Percentiles rank a stretch among this genome's conserved stretches.
Evolutionary conservation across 352 stramenopile genomes (phyloP).

Genomic region (Aphanomyces invadans): DNA sequence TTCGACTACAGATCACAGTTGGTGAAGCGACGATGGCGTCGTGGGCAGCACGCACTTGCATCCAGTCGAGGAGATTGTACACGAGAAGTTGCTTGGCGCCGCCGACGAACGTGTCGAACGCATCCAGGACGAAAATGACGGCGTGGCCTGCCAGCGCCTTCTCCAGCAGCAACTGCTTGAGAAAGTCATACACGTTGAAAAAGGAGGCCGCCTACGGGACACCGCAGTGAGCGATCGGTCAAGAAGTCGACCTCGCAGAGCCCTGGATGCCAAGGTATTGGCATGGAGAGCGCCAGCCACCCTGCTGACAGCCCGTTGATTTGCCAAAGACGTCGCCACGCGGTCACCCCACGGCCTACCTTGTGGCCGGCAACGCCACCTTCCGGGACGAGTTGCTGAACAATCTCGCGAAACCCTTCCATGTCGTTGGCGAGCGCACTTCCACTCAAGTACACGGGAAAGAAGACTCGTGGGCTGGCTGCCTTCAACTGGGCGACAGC

Average conservation of each 20-base stretch:
- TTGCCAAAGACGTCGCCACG: too few relatives aligned
- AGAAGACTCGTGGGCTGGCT: constrained; percentile 35
- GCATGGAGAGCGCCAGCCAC: too few relatives aligned
- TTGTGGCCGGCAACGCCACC: constrained; percentile 48
- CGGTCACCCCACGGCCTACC: too few relatives aligned
- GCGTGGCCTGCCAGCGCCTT: constrained; percentile 43
- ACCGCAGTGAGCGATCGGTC: neutral
- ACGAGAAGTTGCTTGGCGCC: constrained; percentile 72
- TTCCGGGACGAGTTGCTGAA: constrained; percentile 50
- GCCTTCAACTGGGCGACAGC: constrained; percentile 44
- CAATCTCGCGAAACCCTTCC: constrained; percentile 79
- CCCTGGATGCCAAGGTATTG: too few relatives aligned
- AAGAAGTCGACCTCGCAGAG: too few relatives aligned
- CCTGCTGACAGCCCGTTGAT: too few relatives aligned
- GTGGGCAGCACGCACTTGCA: constrained; percentile 40
- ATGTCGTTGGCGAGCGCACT: constrained; percentile 75
- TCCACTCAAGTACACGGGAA: constrained; percentile 65
- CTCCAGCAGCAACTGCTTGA: constrained; percentile 52
- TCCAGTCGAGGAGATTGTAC: constrained; percentile 81
- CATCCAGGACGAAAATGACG: constrained; percentile 64
- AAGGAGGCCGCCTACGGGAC: constrained; percentile 45
- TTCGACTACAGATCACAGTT: constrained; percentile 41
- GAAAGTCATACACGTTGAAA: constrained; percentile 79
- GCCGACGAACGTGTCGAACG: constrained; percentile 65
- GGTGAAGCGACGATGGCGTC: too few relatives aligned